Percentiles rank a stretch among this genome's conserved stretches.
phyloP scores from a whole-genome alignment of 2,329 filamentous ascomycete genomes.

The Neobulgaria alba region DNA sequence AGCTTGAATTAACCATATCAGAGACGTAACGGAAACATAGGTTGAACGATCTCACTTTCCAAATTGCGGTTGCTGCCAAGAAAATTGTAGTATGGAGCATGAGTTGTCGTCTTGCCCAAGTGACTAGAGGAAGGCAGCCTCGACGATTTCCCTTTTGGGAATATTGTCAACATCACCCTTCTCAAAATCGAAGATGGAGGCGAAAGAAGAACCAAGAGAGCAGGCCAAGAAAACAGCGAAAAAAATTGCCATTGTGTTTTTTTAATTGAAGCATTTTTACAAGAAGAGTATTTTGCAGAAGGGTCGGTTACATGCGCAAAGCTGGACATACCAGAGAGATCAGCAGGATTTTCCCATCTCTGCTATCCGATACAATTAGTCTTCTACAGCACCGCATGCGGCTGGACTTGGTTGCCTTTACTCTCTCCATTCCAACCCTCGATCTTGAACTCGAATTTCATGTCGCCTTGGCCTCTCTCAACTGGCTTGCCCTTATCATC shows the following conservation, averaged over 20 bases:
- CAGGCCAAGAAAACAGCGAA: no score
- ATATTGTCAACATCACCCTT: no score
- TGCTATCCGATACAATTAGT: conserved; percentile 10
- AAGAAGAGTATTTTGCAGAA: background rate
- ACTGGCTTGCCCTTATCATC: conserved; percentile 48
- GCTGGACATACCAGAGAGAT: background rate
- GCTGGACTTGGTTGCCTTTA: conserved; percentile 19
- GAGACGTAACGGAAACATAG: no score
- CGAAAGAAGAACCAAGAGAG: background rate
- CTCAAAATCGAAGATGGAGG: background rate
- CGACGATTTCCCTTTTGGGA: no score
- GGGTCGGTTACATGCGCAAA: background rate
- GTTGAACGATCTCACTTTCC: no score
- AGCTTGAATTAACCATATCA: no score
- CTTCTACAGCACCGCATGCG: conserved; percentile 15
- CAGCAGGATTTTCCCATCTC: background rate
- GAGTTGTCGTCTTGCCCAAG: no score
- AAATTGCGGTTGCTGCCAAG: no score
- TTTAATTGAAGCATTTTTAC: background rate
- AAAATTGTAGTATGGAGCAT: no score
- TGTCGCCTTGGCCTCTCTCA: conserved; percentile 45
- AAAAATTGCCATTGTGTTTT: background rate
- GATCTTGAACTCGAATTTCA: conserved; percentile 47
- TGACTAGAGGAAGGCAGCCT: no score
- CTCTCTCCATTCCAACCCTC: conserved; percentile 34